Conservation (phyloP, 2,329 filamentous ascomycete genomes). For the Atkinsonella texensis region DNA sequence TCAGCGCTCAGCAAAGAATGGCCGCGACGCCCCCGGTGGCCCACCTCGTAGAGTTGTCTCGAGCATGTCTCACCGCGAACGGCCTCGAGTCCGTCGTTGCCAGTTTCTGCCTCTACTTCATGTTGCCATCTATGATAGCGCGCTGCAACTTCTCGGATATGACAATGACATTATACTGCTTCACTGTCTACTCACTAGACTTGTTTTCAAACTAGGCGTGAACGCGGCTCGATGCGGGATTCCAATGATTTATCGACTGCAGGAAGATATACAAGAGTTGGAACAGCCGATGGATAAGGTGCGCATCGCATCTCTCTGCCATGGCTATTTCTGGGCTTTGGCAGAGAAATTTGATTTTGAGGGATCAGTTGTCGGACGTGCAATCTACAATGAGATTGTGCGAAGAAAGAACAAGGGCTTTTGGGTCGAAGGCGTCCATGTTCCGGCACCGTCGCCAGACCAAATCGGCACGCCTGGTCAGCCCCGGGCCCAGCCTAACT, state of each 20-base stretch:
- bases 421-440: slow-evolving; percentile 64
- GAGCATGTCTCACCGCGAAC: slow-evolving; percentile 51
- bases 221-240: slow-evolving; percentile 70
- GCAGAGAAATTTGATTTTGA: slow-evolving; percentile 70
- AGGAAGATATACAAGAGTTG: slow-evolving; percentile 65
- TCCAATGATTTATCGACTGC: slow-evolving; percentile 79
- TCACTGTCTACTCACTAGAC: slow-evolving; percentile 61
- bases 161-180: slow-evolving; percentile 67
- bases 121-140: slow-evolving; percentile 80
- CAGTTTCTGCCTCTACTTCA: slow-evolving; percentile 75
- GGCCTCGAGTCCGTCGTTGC: slow-evolving; percentile 38
- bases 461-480: slow-evolving; percentile 44
- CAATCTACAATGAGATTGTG: slow-evolving; percentile 64
- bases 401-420: slow-evolving; percentile 61
- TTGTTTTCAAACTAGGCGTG: slow-evolving; percentile 68
- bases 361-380: slow-evolving; percentile 52
- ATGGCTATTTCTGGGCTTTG: slow-evolving; percentile 79
- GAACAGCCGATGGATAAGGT: slow-evolving; percentile 60
- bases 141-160: slow-evolving; percentile 57
- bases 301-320: slow-evolving; percentile 69
- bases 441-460: slow-evolving; percentile 56
- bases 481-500: slow-evolving; percentile 29
- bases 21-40: slow-evolving; percentile 28
- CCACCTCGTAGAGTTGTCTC: slow-evolving; percentile 53
- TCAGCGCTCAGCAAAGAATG: slow-evolving; percentile 31